These are phyloP conservation scores for Epichloe sp. DNA, from an alignment of 2,329 filamentous ascomycete species.

Conservation along the genomic window DNA sequence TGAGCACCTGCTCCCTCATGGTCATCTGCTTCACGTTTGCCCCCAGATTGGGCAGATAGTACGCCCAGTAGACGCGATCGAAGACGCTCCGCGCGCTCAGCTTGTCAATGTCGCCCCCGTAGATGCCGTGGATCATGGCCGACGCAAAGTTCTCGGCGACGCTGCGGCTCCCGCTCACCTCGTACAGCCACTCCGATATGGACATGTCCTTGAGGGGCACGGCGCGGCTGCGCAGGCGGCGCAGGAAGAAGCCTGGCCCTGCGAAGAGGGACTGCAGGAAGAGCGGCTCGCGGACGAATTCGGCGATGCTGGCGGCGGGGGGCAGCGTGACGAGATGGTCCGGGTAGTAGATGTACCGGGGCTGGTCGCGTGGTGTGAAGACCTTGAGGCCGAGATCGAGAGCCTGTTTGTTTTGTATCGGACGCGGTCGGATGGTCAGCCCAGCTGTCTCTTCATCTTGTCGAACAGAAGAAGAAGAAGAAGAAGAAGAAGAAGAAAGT, in stretches of 20 bases:
- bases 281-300: constrained; percentile 19
- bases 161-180: constrained; percentile 15
- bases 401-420: constrained; percentile 13
- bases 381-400: constrained; percentile 27
- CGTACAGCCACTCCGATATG: constrained; percentile 23
- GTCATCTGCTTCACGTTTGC: constrained; percentile 31
- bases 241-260: constrained; percentile 13
- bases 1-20: constrained; percentile 15
- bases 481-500: neutral
- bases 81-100: constrained; percentile 56
- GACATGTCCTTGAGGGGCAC: constrained; percentile 19
- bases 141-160: constrained; percentile 63
- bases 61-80: constrained; percentile 18
- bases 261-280: constrained; percentile 19
- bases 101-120: constrained; percentile 75
- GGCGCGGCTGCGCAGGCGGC: constrained; percentile 9
- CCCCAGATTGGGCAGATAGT: constrained; percentile 14
- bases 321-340: constrained; percentile 43
- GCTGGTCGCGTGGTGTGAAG: constrained; percentile 32
- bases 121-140: constrained; percentile 73
- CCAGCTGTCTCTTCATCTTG: too few species aligned
- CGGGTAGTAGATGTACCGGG: constrained; percentile 76
- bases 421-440: constrained; percentile 1
- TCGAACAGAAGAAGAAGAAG: too few species aligned
- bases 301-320: constrained; percentile 14